Percentiles rank a stretch among this genome's conserved stretches.
phyloP scores from a whole-genome alignment of 306 rosid species.

The Vachellia collinsii region DNA sequence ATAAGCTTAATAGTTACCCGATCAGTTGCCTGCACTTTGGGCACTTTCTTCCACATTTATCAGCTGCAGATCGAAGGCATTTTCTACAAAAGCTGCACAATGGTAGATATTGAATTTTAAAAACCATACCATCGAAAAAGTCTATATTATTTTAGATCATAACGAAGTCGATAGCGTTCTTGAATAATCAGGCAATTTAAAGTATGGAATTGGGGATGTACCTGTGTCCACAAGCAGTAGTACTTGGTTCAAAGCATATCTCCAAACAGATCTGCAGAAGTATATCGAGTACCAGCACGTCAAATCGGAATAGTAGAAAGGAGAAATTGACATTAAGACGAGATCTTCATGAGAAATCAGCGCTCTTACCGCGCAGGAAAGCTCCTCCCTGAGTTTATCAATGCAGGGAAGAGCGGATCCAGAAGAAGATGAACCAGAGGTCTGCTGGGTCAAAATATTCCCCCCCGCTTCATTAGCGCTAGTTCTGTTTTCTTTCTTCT shows the following conservation, averaged over 20 bases:
- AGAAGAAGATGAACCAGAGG: slow-evolving; percentile 37
- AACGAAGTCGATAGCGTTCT: slow-evolving; percentile 8
- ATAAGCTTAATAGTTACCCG: slow-evolving; percentile 46
- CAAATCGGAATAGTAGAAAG: not conserved
- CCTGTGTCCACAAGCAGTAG: slow-evolving; percentile 99
- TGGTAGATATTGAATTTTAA: slow-evolving; percentile 15
- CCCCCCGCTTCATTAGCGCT: slow-evolving; percentile 43
- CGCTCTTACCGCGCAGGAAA: slow-evolving; percentile 85
- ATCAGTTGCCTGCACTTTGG: slow-evolving; percentile 93
- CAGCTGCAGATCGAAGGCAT: slow-evolving; percentile 84
- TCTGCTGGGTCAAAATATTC: slow-evolving; percentile 41
- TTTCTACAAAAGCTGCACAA: slow-evolving; percentile 81
- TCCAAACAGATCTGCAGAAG: slow-evolving; percentile 82
- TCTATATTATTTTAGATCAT: not conserved
- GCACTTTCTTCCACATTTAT: slow-evolving; percentile 91
- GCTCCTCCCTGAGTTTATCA: slow-evolving; percentile 92
- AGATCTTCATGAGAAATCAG: not conserved
- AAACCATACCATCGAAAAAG: not conserved
- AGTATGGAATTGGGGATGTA: slow-evolving; percentile 29
- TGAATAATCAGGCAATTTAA: not conserved
- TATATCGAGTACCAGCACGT: slow-evolving; percentile 1
- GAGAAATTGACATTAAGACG: not conserved
- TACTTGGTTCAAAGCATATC: slow-evolving; percentile 93
- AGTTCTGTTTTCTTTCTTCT: slow-evolving; percentile 35
- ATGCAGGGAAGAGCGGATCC: slow-evolving; percentile 65